Evolutionary conservation across 2,329 filamentous ascomycete species (phyloP), one percentile per base, ranked within the genome.

Genomic region (Sphaerulina musiva): DNA sequence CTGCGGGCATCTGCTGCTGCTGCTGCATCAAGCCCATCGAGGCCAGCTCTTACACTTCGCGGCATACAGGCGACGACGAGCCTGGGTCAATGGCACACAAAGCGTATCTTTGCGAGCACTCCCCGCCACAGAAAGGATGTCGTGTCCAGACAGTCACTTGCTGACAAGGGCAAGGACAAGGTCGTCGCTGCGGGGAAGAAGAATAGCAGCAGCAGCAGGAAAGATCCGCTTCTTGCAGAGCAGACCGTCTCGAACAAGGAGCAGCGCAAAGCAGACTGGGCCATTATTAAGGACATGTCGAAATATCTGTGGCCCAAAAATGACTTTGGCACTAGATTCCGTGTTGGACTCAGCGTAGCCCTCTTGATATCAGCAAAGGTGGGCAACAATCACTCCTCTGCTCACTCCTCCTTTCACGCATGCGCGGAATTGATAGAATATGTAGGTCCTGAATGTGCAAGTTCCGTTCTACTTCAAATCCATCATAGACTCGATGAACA

Each of bases 391-490:
- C 42, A 38, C 58, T 46, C 49, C 29, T n/a, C 29, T 58, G 40
- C 44, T 41, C 31, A 49, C 52, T 53, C 20, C 36, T 42, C 20
- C 46, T 29, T 29, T 29, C 26, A 29, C 26, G 26, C 46, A 12
- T 53, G 14, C 59, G 57, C 39, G 54, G 49, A 56, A 49, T 67
- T 68, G 67, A 66, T 69, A 78, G 59, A 53, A 44, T 57, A 59
- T 64, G 59, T 67, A 70, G 79, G 71, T 95, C 46, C 78, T 98
- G 66, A 98, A 97, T 71, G 93, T 98, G 12, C 90, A 98, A 75
- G 89, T 98, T 45, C 93, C 93, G 0, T 98, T 98, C 70, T 98
- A 96, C 77, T 98, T 98, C 78, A 97, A 97, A 78, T 91, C 77
- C 71, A 97, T 98, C 60, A 89, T 98, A 41, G 95, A 98, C 71